Conservation (phyloP, 1,284 basidiomycete species). For the Apiotrichum gamsii region DNA sequence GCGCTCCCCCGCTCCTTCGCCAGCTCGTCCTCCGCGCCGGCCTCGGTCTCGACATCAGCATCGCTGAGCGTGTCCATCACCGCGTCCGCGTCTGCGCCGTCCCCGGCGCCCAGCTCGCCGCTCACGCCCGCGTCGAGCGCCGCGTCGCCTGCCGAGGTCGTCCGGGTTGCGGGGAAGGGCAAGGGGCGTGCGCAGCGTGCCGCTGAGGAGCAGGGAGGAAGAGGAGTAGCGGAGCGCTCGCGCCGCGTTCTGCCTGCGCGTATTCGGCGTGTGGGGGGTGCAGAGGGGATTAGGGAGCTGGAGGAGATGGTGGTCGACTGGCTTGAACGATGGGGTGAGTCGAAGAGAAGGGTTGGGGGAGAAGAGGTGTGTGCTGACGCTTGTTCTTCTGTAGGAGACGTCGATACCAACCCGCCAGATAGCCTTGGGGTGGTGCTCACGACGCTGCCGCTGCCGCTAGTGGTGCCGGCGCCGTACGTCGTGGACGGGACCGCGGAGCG, state of each 20-base stretch:
- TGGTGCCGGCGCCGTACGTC: constrained; percentile 18
- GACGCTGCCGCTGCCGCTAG: constrained; percentile 47
- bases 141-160: no score
- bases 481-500: constrained; percentile 1
- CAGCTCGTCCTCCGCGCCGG: no score
- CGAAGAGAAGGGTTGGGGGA: neutral
- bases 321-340: constrained; percentile 68
- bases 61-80: no score
- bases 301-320: constrained; percentile 79
- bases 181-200: constrained; percentile 14
- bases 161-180: constrained; percentile 4
- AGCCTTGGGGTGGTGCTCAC: constrained; percentile 62
- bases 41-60: no score
- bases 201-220: no score
- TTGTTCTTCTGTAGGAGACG: constrained; percentile 61
- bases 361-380: neutral
- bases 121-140: neutral
- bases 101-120: neutral
- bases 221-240: no score
- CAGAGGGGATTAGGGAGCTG: constrained; percentile 54
- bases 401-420: constrained; percentile 61
- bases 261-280: constrained; percentile 63
- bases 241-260: constrained; percentile 73
- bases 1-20: no score
- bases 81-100: neutral